These are phyloP conservation scores for Solanum hybrid DNA, from an alignment of 305 asterid species.

Conservation along the genomic window DNA sequence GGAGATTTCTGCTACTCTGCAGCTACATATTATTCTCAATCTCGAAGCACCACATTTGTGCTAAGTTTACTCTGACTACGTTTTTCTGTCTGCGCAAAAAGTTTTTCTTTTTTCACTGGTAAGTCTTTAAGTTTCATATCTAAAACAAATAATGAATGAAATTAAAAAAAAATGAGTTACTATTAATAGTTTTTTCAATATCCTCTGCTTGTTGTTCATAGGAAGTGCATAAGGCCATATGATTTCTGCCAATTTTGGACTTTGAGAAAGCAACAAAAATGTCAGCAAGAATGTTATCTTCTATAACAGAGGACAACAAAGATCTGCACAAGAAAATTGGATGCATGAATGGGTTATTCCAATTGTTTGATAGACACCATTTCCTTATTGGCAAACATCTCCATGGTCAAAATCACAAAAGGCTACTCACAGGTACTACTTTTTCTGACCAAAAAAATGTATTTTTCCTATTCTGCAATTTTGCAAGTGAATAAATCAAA, in stretches of 20 bases:
- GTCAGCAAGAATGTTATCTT: conserved; percentile 43
- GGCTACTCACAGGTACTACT: conserved; percentile 54
- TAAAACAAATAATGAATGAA: not conserved
- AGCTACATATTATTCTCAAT: conserved; percentile 8
- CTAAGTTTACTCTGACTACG: not conserved
- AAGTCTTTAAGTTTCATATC: not conserved
- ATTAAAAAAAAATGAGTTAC: not conserved
- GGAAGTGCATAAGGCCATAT: not conserved
- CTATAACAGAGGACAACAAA: conserved; percentile 36
- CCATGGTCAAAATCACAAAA: conserved; percentile 40
- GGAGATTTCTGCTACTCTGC: conserved; percentile 9
- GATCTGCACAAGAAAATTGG: conserved; percentile 81
- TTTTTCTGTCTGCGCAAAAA: not conserved
- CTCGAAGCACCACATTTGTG: not conserved
- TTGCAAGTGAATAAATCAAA: not conserved
- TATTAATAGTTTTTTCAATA: not conserved
- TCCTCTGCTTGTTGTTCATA: not conserved
- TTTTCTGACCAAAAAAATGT: not conserved
- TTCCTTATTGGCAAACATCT: conserved; percentile 48
- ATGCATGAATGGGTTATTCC: conserved; percentile 91
- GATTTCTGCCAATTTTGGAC: conserved; percentile 4
- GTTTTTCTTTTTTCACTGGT: not conserved
- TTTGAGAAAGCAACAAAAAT: conserved; percentile 18
- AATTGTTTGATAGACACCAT: conserved; percentile 71
- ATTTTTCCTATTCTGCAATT: not conserved